Conservation (phyloP, 177 flowering plant species). For the Vitis hybrid region DNA sequence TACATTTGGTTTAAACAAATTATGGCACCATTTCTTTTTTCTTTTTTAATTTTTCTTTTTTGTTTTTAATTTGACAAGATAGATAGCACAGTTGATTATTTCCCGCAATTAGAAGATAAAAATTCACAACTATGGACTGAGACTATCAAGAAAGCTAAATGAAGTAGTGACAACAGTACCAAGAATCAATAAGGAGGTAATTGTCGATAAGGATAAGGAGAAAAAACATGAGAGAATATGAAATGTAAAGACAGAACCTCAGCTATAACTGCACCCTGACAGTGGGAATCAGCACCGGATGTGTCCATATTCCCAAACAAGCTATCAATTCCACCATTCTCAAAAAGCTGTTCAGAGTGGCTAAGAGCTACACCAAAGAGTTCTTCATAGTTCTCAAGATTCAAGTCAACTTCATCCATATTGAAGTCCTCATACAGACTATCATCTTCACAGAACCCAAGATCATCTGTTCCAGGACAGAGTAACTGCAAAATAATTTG, state of each 20-base stretch:
- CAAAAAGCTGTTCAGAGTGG: conserved; percentile 61
- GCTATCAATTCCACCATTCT: conserved; percentile 74
- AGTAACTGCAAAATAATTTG: conserved; percentile 34
- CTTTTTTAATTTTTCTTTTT: too few relatives aligned
- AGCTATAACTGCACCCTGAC: conserved; percentile 47
- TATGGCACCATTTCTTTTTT: too few relatives aligned
- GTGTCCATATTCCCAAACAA: conserved; percentile 58
- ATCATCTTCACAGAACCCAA: conserved; percentile 44
- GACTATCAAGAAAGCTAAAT: not conserved
- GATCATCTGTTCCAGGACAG: conserved; percentile 34
- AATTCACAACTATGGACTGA: not conserved
- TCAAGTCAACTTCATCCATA: conserved; percentile 73
- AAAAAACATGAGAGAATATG: not conserved
- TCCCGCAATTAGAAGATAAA: too few relatives aligned
- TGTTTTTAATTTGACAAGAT: too few relatives aligned
- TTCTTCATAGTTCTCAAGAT: conserved; percentile 83
- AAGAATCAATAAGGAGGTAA: too few relatives aligned
- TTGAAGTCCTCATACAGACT: conserved; percentile 55
- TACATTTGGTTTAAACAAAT: too few relatives aligned
- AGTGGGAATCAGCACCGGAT: conserved; percentile 50
- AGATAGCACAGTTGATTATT: too few relatives aligned
- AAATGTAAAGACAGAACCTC: conserved; percentile 45
- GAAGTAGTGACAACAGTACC: not conserved
- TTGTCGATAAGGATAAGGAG: not conserved
- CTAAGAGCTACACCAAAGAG: conserved; percentile 68